These are phyloP conservation scores for Geosmithia morbida DNA, from an alignment of 2,329 filamentous ascomycete genomes.

Conservation along the genomic window DNA sequence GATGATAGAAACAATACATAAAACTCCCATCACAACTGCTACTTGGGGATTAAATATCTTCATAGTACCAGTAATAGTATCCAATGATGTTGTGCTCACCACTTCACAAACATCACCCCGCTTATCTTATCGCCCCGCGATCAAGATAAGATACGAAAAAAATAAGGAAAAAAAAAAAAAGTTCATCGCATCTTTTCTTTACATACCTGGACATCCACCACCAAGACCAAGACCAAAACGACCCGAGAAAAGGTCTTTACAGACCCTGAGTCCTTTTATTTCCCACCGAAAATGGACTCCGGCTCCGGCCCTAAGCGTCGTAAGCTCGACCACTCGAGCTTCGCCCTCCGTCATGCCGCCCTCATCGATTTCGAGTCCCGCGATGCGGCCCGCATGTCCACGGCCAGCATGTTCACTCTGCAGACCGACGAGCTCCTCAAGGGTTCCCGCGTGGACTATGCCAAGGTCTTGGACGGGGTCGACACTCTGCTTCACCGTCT, in stretches of 20 bases:
- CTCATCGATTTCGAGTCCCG: slow-evolving; percentile 26
- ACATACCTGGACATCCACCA: not conserved
- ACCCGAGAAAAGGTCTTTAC: not conserved
- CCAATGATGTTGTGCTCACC: too few species aligned
- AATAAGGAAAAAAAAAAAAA: slow-evolving; percentile 2
- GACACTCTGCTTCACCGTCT: slow-evolving; percentile 34
- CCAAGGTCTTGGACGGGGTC: slow-evolving; percentile 28
- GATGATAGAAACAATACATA: too few species aligned
- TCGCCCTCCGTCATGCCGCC: slow-evolving; percentile 16
- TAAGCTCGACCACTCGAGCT: slow-evolving; percentile 26
- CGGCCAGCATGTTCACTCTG: slow-evolving; percentile 40
- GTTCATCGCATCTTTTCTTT: not conserved
- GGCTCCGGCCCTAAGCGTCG: slow-evolving; percentile 30
- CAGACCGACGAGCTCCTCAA: slow-evolving; percentile 45
- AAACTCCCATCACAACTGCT: too few species aligned
- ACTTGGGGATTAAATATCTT: too few species aligned
- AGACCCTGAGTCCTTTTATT: not conserved
- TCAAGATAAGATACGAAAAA: not conserved
- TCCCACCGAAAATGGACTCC: slow-evolving; percentile 24
- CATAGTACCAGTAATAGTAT: too few species aligned
- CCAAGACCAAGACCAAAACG: not conserved
- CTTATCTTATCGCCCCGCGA: slow-evolving; percentile 2
- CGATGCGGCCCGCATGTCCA: slow-evolving; percentile 23
- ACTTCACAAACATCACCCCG: not conserved
- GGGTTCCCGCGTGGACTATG: slow-evolving; percentile 38